phyloP scores from a whole-genome alignment of 192 early-diverging fungal species.

The Coemansia sp. region DNA sequence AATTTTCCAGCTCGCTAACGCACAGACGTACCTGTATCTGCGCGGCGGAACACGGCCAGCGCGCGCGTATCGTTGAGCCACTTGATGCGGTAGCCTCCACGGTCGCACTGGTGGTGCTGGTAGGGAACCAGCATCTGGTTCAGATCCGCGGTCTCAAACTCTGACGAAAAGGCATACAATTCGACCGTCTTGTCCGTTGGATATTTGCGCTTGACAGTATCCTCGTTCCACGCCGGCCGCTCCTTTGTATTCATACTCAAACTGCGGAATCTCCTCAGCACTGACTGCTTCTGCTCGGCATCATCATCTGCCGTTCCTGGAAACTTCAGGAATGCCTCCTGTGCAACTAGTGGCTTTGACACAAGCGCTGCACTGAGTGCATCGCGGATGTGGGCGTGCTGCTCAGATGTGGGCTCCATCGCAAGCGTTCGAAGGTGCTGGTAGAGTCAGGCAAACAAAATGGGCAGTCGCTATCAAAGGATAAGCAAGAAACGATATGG shows the following conservation, averaged over 20 bases:
- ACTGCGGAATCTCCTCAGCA: slow-evolving; percentile 46
- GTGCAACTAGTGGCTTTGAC: slow-evolving; percentile 44
- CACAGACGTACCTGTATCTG: slow-evolving; percentile 47
- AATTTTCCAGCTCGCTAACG: not conserved
- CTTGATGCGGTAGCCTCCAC: slow-evolving; percentile 56
- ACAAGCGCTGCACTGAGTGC: slow-evolving; percentile 43
- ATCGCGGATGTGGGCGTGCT: slow-evolving; percentile 43
- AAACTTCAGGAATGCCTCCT: slow-evolving; percentile 40
- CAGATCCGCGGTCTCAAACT: slow-evolving; percentile 54
- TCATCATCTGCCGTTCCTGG: slow-evolving; percentile 34
- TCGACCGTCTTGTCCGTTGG: slow-evolving; percentile 54
- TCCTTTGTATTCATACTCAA: slow-evolving; percentile 54
- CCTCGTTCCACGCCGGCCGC: slow-evolving; percentile 48
- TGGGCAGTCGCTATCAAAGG: not conserved
- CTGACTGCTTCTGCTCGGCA: slow-evolving; percentile 31
- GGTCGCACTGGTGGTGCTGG: slow-evolving; percentile 53
- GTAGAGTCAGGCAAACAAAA: not conserved
- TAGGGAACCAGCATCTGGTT: slow-evolving; percentile 58
- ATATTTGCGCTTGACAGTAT: slow-evolving; percentile 55
- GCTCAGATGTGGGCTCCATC: slow-evolving; percentile 46
- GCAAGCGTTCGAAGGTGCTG: not conserved
- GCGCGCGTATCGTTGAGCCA: slow-evolving; percentile 56
- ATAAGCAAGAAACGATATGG: not conserved
- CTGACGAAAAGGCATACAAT: slow-evolving; percentile 51
- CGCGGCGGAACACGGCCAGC: slow-evolving; percentile 53